Base-by-base conservation (phyloP, 192 early-diverging fungal genomes). In the Rhizophlyctis rosea region DNA sequence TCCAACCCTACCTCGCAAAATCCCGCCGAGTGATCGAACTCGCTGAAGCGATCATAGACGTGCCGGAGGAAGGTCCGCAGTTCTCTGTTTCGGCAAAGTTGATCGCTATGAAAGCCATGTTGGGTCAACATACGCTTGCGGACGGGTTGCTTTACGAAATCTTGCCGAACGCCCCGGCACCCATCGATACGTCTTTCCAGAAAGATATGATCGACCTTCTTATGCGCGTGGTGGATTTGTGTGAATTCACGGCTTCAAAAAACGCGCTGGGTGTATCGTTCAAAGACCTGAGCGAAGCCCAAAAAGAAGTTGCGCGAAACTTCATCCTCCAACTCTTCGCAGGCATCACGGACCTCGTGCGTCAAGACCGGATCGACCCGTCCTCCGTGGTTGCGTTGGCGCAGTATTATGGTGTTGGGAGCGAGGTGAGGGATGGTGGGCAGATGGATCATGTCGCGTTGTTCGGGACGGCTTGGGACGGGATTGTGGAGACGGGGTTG, bases 401-500 rank as follows among this genome's bases (percentile, higher is more conserved):
- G 59, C 23, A 56, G 59, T 68, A 62, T 39, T 61, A 56, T 54
- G 67, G 67, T 7, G 13, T 27, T 24, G 24, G 25, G 25, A 54
- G 16, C 13, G 2, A 54, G 16, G 24, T 67, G 4, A 30, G 34
- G 4, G 58, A 51, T 39, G 52, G 5, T 2, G 57, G 50, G 14
- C 29, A 54, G 23, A 14, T 54, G n/a, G 28, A 32, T 9, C 36
- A 34, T 28, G 50, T 36, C 36, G 59, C 13, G 0, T 32, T 52
- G 29, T 56, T 68, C 60, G 67, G 67, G 30, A 62, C 59, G 21
- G 36, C 61, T 18, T 68, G 67, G 67, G 59, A 68, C 47, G 67
- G 67, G 0, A 28, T 68, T 4, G 39, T 35, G 3, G 67, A 61
- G 50, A 52, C 24, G 39, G 16, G 21, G 5, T 18, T 62, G 31